phyloP scores from a whole-genome alignment of 2,329 filamentous ascomycete species.

The Phyllosticta citribraziliensis region DNA sequence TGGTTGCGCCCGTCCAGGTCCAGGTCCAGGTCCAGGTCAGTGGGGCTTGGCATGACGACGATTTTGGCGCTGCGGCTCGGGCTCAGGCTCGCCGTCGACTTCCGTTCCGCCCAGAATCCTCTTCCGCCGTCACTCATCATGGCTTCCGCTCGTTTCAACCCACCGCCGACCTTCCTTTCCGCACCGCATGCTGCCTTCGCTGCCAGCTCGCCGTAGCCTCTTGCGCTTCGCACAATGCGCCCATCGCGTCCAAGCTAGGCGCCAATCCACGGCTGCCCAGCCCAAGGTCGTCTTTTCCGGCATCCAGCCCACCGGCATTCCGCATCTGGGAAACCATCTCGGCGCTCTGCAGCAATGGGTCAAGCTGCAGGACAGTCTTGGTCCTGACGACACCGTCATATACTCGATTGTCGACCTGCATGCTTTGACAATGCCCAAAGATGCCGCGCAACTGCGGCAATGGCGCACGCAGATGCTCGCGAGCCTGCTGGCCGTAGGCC shows the following conservation, averaged over 20 bases:
- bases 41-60: conserved; percentile 9
- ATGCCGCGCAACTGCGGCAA: conserved; percentile 49
- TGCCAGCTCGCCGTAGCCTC: not conserved
- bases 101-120: not conserved
- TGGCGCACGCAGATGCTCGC: conserved; percentile 69
- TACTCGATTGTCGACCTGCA: conserved; percentile 92
- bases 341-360: conserved; percentile 86
- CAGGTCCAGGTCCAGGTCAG: not conserved
- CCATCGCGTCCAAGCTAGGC: not conserved
- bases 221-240: not conserved
- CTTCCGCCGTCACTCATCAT: not conserved
- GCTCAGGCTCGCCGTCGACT: not conserved
- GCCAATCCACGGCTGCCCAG: not conserved
- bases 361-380: conserved; percentile 57
- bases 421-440: conserved; percentile 72
- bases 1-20: not conserved
- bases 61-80: not conserved
- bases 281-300: conserved; percentile 71
- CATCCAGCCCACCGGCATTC: conserved; percentile 90
- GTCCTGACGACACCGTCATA: conserved; percentile 52
- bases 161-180: not conserved
- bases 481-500: conserved; percentile 70
- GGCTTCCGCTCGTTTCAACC: not conserved
- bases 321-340: conserved; percentile 91
- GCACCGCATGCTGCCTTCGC: not conserved